These are phyloP conservation scores for Sclerotinia glacialis DNA, from an alignment of 2,329 filamentous ascomycete genomes.

Conservation along the genomic window DNA sequence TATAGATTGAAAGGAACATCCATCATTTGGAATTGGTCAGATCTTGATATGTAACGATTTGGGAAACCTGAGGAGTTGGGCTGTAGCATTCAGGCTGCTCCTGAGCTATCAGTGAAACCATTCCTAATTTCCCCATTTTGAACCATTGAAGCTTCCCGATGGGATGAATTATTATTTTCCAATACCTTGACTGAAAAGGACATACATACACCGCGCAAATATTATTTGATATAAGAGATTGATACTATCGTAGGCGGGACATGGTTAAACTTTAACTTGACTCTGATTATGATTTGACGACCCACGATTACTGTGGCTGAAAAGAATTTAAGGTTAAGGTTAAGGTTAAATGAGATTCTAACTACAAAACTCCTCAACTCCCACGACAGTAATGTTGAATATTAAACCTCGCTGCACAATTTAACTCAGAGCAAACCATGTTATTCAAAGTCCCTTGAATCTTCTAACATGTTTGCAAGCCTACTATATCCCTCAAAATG, in stretches of 20 bases:
- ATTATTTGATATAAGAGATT: too few relatives aligned
- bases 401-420: neutral
- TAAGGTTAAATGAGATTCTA: neutral
- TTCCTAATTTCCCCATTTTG: neutral
- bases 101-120: slow-evolving; percentile 9
- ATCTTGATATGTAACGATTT: slow-evolving; percentile 17
- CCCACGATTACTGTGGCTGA: too few relatives aligned
- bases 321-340: neutral
- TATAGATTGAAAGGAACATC: neutral
- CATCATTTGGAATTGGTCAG: slow-evolving; percentile 10
- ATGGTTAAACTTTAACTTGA: too few relatives aligned
- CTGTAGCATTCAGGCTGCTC: slow-evolving; percentile 11
- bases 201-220: neutral
- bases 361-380: neutral
- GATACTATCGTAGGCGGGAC: too few relatives aligned
- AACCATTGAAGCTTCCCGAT: neutral
- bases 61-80: slow-evolving; percentile 6
- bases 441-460: neutral
- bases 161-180: neutral
- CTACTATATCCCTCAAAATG: neutral
- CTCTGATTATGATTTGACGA: too few relatives aligned
- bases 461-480: neutral
- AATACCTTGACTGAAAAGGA: neutral
- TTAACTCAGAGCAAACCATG: neutral
- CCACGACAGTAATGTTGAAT: neutral